Evolutionary conservation across 805 yeast species (phyloP).

Genomic region (Metschnikowia lochheadii): DNA sequence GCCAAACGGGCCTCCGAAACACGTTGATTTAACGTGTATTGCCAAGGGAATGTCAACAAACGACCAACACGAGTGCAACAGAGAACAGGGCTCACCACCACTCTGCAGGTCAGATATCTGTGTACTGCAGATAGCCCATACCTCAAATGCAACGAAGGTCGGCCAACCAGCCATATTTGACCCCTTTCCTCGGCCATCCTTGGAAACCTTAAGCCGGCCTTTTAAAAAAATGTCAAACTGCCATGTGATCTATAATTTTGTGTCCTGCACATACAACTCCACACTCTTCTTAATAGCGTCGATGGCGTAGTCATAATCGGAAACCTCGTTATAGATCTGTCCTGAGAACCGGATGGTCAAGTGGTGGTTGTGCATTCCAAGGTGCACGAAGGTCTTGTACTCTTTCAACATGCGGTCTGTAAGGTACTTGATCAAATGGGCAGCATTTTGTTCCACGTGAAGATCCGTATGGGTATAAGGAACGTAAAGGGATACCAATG

Average conservation of each 20-base stretch:
- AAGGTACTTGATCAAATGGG: conserved; percentile 2
- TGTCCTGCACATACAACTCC: neutral
- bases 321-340: conserved; percentile 54
- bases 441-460: conserved; percentile 1
- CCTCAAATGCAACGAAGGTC: too few relatives aligned
- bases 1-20: too few relatives aligned
- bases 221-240: too few relatives aligned
- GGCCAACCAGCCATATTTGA: too few relatives aligned
- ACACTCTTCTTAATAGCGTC: conserved; percentile 22
- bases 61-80: too few relatives aligned
- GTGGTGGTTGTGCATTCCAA: conserved; percentile 34
- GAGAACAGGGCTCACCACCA: too few relatives aligned
- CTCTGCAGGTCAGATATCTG: too few relatives aligned
- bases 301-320: conserved; percentile 47
- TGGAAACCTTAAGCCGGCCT: too few relatives aligned
- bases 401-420: conserved; percentile 7
- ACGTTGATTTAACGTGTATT: too few relatives aligned
- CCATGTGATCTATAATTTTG: neutral
- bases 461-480: conserved; percentile 22
- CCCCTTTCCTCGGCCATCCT: too few relatives aligned
- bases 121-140: too few relatives aligned
- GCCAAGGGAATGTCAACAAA: too few relatives aligned
- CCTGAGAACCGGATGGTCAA: conserved; percentile 48
- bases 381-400: conserved; percentile 46
- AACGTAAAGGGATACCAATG: conserved; percentile 43